Evolutionary conservation across 202 grass and related monocot species (phyloP).

Genomic region (Schoenoplectus tabernaemontani): DNA sequence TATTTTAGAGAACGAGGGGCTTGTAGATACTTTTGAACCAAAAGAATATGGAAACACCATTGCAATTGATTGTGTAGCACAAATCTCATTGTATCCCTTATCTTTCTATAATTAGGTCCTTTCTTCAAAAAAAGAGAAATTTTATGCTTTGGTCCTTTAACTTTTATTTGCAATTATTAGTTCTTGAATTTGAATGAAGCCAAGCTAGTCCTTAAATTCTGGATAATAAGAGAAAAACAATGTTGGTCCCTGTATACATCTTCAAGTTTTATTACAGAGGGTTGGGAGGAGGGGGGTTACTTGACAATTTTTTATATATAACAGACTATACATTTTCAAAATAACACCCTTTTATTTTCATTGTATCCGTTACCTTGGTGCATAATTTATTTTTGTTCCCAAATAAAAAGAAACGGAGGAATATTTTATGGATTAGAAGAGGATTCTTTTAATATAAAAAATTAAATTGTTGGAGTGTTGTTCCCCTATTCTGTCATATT

Average conservation of each 20-base stretch:
- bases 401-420: not conserved
- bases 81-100: slow-evolving; percentile 93
- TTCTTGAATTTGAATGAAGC: too few species aligned
- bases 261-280: not conserved
- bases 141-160: not conserved
- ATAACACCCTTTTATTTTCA: not conserved
- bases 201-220: not conserved
- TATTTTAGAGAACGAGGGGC: slow-evolving; percentile 89
- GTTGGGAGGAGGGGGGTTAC: not conserved
- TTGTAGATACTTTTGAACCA: slow-evolving; percentile 75
- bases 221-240: not conserved
- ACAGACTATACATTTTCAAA: not conserved
- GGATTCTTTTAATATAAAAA: not conserved
- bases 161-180: too few species aligned
- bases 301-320: not conserved
- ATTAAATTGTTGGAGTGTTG: not conserved
- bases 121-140: not conserved
- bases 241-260: not conserved
- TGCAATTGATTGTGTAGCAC: slow-evolving; percentile 64
- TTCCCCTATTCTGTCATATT: not conserved
- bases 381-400: not conserved
- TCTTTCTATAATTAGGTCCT: slow-evolving; percentile 19
- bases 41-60: slow-evolving; percentile 87
- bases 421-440: not conserved
- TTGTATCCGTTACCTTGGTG: not conserved